These are phyloP conservation scores for Leccinellum albellum DNA, from an alignment of 768 basidiomycete genomes.

Conservation along the genomic window DNA sequence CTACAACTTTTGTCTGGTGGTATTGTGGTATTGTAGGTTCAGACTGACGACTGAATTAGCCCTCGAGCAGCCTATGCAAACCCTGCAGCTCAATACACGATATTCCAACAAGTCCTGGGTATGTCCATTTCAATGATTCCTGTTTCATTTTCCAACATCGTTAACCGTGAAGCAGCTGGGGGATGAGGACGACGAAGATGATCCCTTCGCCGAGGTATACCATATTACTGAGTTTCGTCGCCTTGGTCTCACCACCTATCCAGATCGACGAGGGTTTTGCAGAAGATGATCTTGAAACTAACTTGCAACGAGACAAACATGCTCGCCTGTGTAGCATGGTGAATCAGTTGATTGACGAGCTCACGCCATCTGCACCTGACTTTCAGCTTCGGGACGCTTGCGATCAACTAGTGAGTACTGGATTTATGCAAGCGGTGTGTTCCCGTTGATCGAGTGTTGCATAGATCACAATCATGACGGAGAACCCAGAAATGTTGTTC, in stretches of 20 bases:
- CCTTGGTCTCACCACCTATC: slow-evolving; percentile 2
- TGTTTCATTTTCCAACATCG: neutral
- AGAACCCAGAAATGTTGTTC: slow-evolving; percentile 78
- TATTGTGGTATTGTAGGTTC: neutral
- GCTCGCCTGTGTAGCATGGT: slow-evolving; percentile 81
- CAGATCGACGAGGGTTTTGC: slow-evolving; percentile 92
- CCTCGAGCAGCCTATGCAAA: slow-evolving; percentile 60
- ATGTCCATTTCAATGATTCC: slow-evolving; percentile 13
- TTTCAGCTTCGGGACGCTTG: slow-evolving; percentile 82
- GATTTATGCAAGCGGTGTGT: neutral
- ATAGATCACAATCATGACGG: slow-evolving; percentile 72
- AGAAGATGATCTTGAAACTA: slow-evolving; percentile 88
- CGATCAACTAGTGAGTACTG: slow-evolving; percentile 70
- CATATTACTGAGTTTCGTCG: neutral
- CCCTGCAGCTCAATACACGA: slow-evolving; percentile 79
- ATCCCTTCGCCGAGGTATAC: slow-evolving; percentile 90
- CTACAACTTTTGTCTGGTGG: slow-evolving; percentile 9
- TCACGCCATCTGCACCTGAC: slow-evolving; percentile 77
- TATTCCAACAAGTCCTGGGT: slow-evolving; percentile 92
- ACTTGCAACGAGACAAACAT: slow-evolving; percentile 89
- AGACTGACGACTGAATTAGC: slow-evolving; percentile 33
- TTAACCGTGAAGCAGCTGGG: slow-evolving; percentile 47
- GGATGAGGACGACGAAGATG: slow-evolving; percentile 86
- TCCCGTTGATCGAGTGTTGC: neutral
- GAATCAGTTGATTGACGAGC: slow-evolving; percentile 81